Evolutionary conservation across 331 rosid genomes (phyloP).

Genomic region (Prunus yedoensis): DNA sequence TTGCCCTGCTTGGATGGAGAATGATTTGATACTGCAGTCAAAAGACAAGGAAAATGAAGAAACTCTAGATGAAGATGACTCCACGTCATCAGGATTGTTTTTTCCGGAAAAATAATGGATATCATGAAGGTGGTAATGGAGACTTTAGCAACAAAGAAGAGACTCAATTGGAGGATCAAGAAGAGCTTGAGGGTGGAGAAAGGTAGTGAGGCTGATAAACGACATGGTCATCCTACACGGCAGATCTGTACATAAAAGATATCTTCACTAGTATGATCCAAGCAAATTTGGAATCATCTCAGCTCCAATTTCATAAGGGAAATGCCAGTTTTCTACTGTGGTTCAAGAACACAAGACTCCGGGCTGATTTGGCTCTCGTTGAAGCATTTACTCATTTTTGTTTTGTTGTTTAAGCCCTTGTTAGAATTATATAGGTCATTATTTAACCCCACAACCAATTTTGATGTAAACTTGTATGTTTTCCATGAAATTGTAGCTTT

Average conservation of each 20-base stretch:
- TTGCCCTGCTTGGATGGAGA: slow-evolving; percentile 86
- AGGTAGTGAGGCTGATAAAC: slow-evolving; percentile 37
- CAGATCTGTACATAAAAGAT: slow-evolving; percentile 25
- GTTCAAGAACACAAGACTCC: slow-evolving; percentile 18
- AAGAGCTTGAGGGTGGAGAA: slow-evolving; percentile 85
- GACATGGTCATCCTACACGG: neutral
- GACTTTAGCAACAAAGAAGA: slow-evolving; percentile 74
- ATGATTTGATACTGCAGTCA: slow-evolving; percentile 32
- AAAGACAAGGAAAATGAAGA: slow-evolving; percentile 88
- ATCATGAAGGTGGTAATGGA: slow-evolving; percentile 53
- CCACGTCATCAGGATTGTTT: slow-evolving; percentile 61
- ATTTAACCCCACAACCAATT: slow-evolving; percentile 21
- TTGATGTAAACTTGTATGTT: slow-evolving; percentile 15
- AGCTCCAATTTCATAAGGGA: slow-evolving; percentile 24
- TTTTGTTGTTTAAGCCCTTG: slow-evolving; percentile 2
- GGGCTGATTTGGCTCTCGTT: neutral
- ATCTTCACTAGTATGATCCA: slow-evolving; percentile 30
- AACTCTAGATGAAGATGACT: slow-evolving; percentile 67
- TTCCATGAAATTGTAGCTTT: neutral
- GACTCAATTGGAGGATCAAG: slow-evolving; percentile 83
- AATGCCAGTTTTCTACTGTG: slow-evolving; percentile 16
- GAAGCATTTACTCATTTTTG: neutral
- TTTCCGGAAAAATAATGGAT: slow-evolving; percentile 47
- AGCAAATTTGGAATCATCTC: slow-evolving; percentile 2
- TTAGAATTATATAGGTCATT: slow-evolving; percentile 4